phyloP scores from a whole-genome alignment of 306 rosid species.

The Malus fusca region DNA sequence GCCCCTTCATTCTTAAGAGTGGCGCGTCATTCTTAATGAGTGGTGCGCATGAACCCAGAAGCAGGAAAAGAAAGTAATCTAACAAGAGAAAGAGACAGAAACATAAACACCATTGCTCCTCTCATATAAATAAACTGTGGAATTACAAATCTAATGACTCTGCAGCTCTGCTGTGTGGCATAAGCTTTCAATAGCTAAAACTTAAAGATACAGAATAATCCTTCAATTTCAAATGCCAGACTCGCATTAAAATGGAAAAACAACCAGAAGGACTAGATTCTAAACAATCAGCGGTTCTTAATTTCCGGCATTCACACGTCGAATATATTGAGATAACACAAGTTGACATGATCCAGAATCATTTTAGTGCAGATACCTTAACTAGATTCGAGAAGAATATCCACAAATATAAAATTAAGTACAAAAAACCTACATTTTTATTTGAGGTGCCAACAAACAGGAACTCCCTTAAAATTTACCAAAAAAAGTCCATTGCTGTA shows the following conservation, averaged over 20 bases:
- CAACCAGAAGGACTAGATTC: background rate
- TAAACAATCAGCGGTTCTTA: background rate
- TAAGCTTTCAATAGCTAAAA: background rate
- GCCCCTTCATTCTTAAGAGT: too few relatives aligned
- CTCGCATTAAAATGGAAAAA: background rate
- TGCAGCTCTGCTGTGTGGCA: background rate
- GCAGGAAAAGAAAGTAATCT: too few relatives aligned
- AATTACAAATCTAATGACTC: too few relatives aligned
- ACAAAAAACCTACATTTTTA: constrained; percentile 9
- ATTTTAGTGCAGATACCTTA: background rate
- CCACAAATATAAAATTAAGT: background rate
- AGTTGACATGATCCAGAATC: background rate
- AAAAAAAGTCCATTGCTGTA: background rate
- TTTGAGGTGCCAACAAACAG: constrained; percentile 5
- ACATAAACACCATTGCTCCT: too few relatives aligned
- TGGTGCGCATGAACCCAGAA: too few relatives aligned
- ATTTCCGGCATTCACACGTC: background rate
- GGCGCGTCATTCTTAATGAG: too few relatives aligned
- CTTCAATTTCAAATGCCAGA: background rate
- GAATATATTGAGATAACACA: background rate
- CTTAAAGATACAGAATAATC: background rate
- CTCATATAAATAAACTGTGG: too few relatives aligned
- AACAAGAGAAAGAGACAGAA: too few relatives aligned
- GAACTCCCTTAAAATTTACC: too few relatives aligned
- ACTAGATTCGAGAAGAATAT: background rate